Evolutionary conservation across 2,329 filamentous ascomycete species (phyloP), one percentile per base, ranked within the genome.

Genomic region (Paraphaeosphaeria minitans): DNA sequence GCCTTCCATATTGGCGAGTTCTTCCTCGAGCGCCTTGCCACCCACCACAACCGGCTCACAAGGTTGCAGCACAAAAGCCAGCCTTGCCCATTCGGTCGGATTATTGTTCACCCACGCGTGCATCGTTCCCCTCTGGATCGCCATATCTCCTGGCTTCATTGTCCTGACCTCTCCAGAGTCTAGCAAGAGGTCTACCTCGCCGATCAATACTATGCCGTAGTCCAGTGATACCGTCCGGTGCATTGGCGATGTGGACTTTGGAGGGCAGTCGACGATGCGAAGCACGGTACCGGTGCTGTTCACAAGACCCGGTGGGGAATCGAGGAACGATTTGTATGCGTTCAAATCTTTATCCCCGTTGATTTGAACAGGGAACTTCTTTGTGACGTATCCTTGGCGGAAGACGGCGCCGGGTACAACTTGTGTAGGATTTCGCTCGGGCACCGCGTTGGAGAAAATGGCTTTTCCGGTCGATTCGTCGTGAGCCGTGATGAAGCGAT

Each of bases 371-470:
- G 84, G 83, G 57, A 78, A 80, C 39, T 73, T 66, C 33, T 79
- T 76, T 2, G 84, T 82, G 6, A 80, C 77, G 66, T 85, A 85
- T 42, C 75, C 76, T 3, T 83, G 78, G 19, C 74, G 75, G 64
- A 84, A 84, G 21, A 69, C 71, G 7, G 69, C 71, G 24, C 47
- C 55, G 13, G 69, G 69, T 4, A 74, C 6, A 21, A 39, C 4
- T n/a, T 66, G 7, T 13, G 56, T 45, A 63, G 51, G 53, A 67
- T 60, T 56, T 5, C 72, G 68, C 35, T 73, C 70, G 4, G 64
- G 57, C 6, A 76, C 12, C 1, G 62, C 60, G 27, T 64, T 55
- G 2, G 69, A 73, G 61, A 78, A 77, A 37, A 76, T 60, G 4
- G 73, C 70, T 60, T 75, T 67, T 24, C 74, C 74, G 33, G 67